Evolutionary conservation across 2,329 filamentous ascomycete species (phyloP), one percentile per base, ranked within the genome.

Genomic region (Fusarium palustre): DNA sequence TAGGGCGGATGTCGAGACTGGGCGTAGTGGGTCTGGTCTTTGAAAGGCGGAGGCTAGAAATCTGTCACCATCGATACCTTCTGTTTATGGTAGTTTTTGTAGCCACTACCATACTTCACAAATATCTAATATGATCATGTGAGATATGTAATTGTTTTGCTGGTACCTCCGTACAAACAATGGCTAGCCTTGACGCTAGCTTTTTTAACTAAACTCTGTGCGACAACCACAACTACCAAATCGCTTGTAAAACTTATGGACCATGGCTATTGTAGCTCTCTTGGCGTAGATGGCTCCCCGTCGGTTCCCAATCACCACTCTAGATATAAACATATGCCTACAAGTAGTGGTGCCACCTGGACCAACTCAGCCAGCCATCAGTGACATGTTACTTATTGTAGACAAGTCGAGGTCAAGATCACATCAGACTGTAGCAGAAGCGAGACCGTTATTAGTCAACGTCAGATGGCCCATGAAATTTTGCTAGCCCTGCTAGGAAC

Each of bases 1-100:
- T 22, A 69, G 48, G 66, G 66, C 61, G 66, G 66, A 69, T 61
- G 61, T 69, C 42, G 25, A 62, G 7, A 36, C 66, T 69, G 60
- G 66, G 66, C 61, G 66, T 38, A 20, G 66, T 69, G 66, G 66
- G 66, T 65, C 60, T 45, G 8, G 31, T 69, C 38, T 13, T 30
- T 43, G 15, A 54, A 69, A n/a, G 66, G 66, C 66, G 66, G 66
- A 69, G 31, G 41, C 66, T 66, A 69, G 16, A 39, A n/a, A 46
- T 28, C 10, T 53, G 20, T 43, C 20, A 30, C 22, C 18, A 31
- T 41, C 22, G n/a, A 25, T 36, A 64, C 33, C 50, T 64, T 31
- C 50, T 33, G 4, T 20, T 41, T 64, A 15, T 13, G 59, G 50
- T 5, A 46, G 36, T 5, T 10, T 43, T n/a, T 28, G 16, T 9